These are phyloP conservation scores for Mycena crocata DNA, from an alignment of 768 basidiomycete species.

Conservation along the genomic window DNA sequence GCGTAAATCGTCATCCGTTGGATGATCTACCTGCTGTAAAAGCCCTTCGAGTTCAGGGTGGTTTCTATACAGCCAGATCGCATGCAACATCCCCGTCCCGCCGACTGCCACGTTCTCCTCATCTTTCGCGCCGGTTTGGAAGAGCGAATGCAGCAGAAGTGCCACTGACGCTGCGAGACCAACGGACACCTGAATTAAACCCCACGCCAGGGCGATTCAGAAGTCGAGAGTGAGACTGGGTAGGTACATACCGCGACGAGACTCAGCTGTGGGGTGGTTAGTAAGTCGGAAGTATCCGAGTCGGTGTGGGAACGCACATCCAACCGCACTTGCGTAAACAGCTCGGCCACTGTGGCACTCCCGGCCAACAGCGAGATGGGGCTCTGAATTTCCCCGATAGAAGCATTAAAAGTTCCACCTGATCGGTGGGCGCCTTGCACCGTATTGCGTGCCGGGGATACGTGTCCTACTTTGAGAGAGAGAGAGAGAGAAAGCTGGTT, in stretches of 20 bases:
- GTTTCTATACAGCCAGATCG: conserved; percentile 7
- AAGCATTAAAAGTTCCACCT: neutral
- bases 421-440: neutral
- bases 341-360: neutral
- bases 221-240: neutral
- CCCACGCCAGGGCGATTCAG: too few species aligned
- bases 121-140: neutral
- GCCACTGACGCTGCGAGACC: neutral
- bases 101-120: neutral
- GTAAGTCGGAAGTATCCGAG: neutral
- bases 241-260: neutral
- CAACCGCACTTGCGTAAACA: neutral
- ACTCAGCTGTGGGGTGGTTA: neutral
- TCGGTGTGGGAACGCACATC: neutral
- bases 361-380: neutral
- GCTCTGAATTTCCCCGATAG: neutral
- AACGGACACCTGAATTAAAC: conserved; percentile 6
- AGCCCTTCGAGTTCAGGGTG: conserved; percentile 5
- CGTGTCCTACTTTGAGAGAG: conserved; percentile 17
- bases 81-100: neutral
- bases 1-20: neutral
- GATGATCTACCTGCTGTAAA: neutral
- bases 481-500: too few species aligned
- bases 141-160: neutral
- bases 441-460: neutral